These are phyloP conservation scores for Cucurbita ficifolia DNA, from an alignment of 306 rosid genomes.

Conservation along the genomic window DNA sequence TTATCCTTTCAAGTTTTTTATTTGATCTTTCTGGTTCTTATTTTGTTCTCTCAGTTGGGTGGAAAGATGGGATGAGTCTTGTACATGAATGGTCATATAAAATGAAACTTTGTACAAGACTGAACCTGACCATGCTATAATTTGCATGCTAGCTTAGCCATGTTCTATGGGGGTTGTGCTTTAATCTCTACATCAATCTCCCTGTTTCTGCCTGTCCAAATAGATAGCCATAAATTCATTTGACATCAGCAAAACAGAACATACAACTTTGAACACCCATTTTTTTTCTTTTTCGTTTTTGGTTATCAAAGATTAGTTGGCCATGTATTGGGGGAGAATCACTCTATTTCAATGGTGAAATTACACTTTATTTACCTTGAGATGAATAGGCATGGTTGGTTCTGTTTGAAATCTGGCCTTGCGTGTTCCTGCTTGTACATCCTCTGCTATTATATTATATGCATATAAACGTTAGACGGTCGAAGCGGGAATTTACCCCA, in stretches of 20 bases:
- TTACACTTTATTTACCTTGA: slow-evolving; percentile 46
- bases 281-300: not conserved
- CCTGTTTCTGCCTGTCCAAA: slow-evolving; percentile 52
- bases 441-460: slow-evolving; percentile 48
- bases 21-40: not conserved
- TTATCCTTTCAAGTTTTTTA: not conserved
- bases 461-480: not conserved
- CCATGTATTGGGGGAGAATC: not conserved
- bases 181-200: slow-evolving; percentile 43
- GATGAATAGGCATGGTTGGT: slow-evolving; percentile 70
- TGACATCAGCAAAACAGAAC: slow-evolving; percentile 7
- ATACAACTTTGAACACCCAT: not conserved
- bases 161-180: slow-evolving; percentile 43
- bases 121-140: slow-evolving; percentile 59
- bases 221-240: slow-evolving; percentile 21
- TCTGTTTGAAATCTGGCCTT: slow-evolving; percentile 52
- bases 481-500: not conserved
- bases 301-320: not conserved
- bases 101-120: slow-evolving; percentile 74
- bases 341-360: not conserved
- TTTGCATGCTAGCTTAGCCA: slow-evolving; percentile 32
- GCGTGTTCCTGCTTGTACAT: slow-evolving; percentile 60
- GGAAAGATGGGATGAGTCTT: slow-evolving; percentile 47
- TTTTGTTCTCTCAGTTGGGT: not conserved
- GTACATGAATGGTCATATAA: slow-evolving; percentile 41